Base-by-base conservation (phyloP, 73 alveolate genomes). In the Paramecium primaurelia region DNA sequence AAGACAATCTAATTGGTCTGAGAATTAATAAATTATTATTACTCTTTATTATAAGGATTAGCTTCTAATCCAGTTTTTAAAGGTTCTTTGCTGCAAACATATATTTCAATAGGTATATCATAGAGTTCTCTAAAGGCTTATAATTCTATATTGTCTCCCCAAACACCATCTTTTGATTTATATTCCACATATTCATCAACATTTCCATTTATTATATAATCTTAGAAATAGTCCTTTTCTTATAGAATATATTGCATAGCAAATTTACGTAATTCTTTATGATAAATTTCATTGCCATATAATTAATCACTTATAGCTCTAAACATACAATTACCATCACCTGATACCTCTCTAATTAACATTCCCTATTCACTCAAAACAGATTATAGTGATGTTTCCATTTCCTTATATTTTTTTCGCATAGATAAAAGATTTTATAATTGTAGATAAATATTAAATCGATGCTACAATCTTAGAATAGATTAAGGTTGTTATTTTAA, bases 101-200 rank as follows among this genome's bases (percentile, higher is more conserved):
- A 98, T 20, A 98, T 97, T 86, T 98, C 99, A 28, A 98, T 97
- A 10, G 99, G 99, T 22, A 98, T 91, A 91, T 97, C 95, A 93
- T 98, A 98, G 34, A 98, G 93, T 92, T 98, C 99, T 83, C 98
- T 84, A 64, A 98, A 86, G 0, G 99, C 99, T 64, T 98, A 96
- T 16, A 98, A 80, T 93, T 98, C 99, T 7, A 98, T 96, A 92
- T 98, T 99, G 92, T 98, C 99, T 6, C 99, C 99, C 99, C 99
- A 98, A 22, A 95, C 99, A 3, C 99, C 99, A 86, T 94, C 97
- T 88, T 96, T 69, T 58, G 98, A 80, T 91, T 97, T 96, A 90
- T 92, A 85, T 51, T 95, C 95, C 26, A 98, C 93, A 86, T 98
- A 98, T 44, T 93, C 90, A 28, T 97, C 99, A 58, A 98, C 93